A percentile compares a stretch with the other conserved stretches of the same genome.
Evolutionary conservation across 805 yeast species (phyloP).

Genomic region (Dipodascus albidus): DNA sequence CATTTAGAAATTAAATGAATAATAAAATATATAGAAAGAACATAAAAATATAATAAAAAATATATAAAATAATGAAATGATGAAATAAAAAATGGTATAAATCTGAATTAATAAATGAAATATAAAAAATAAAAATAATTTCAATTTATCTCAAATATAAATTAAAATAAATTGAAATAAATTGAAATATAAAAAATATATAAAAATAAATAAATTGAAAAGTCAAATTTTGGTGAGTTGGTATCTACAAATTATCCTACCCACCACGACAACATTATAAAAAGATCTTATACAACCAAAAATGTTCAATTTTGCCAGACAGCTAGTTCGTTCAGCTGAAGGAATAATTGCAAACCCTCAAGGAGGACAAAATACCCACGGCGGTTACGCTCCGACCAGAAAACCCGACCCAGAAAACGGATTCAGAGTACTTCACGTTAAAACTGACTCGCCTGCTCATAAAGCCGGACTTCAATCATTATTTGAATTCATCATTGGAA

Average conservation of each 20-base stretch:
- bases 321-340: constrained; percentile 40
- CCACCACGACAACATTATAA: background rate
- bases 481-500: constrained; percentile 78
- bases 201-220: too few relatives aligned
- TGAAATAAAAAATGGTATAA: too few relatives aligned
- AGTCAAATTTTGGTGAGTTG: too few relatives aligned
- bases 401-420: constrained; percentile 30
- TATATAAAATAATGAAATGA: too few relatives aligned
- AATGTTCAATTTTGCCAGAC: constrained; percentile 57
- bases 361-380: background rate
- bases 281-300: too few relatives aligned
- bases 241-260: background rate
- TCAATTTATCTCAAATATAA: too few relatives aligned
- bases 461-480: constrained; percentile 61
- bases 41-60: too few relatives aligned
- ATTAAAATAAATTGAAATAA: too few relatives aligned
- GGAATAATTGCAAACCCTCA: constrained; percentile 24
- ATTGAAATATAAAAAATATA: too few relatives aligned
- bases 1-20: background rate
- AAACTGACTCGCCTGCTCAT: constrained; percentile 35
- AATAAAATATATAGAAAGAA: background rate
- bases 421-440: constrained; percentile 44
- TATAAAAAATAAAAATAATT: too few relatives aligned
- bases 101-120: too few relatives aligned
- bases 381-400: background rate